phyloP scores from a whole-genome alignment of 805 yeast species.

The Monosporozyma yasuniensis region DNA sequence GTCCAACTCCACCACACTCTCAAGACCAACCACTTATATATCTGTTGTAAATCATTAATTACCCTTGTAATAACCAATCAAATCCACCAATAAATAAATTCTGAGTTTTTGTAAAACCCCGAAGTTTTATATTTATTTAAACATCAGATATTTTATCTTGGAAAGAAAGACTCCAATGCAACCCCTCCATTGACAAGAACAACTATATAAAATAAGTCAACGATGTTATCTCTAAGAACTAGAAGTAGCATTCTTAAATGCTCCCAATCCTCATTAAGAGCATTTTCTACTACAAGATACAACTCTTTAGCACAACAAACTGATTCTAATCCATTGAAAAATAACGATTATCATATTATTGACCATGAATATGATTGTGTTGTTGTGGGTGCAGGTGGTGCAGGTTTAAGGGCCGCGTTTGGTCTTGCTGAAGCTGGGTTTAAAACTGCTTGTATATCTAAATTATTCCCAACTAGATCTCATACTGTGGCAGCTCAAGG shows the following conservation, averaged over 20 bases:
- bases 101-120: too few species aligned
- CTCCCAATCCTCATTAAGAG: neutral
- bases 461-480: constrained; percentile 95
- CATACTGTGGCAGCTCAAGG: constrained; percentile 99
- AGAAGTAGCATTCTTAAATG: neutral
- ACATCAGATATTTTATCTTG: too few species aligned
- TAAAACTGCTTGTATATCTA: constrained; percentile 95
- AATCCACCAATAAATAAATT: too few species aligned
- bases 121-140: too few species aligned
- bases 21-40: too few species aligned
- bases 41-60: too few species aligned
- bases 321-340: neutral
- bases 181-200: too few species aligned
- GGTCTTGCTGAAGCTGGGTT: constrained; percentile 95
- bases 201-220: neutral
- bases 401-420: constrained; percentile 96
- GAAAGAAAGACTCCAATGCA: too few species aligned
- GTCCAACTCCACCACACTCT: too few species aligned
- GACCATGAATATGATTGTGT: constrained; percentile 98
- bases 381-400: constrained; percentile 99
- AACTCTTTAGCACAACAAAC: neutral
- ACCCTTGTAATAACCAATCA: too few species aligned
- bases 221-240: neutral
- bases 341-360: constrained; percentile 67
- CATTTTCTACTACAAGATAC: neutral